Conservation (phyloP, 768 basidiomycete species). For the Lactarius pseudohatsudake region DNA sequence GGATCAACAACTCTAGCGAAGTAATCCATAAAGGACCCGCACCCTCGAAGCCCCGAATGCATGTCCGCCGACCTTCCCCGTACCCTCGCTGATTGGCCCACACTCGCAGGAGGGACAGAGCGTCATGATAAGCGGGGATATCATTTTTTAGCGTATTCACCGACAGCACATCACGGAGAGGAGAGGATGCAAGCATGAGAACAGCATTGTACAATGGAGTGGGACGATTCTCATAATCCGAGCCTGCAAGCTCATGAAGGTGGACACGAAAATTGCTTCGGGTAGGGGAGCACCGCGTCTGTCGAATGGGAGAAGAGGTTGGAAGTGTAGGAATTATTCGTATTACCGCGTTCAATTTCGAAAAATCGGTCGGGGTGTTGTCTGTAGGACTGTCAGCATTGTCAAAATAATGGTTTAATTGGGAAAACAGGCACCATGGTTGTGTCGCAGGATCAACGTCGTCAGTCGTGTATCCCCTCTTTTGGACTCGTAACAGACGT, state of each 20-base stretch:
- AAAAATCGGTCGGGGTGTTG: conserved; percentile 53
- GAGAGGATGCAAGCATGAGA: conserved; percentile 53
- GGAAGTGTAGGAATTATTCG: conserved; percentile 72
- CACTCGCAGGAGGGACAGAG: conserved; percentile 74
- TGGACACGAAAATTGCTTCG: conserved; percentile 63
- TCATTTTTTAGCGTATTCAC: conserved; percentile 47
- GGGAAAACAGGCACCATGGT: conserved; percentile 43
- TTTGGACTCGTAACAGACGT: conserved; percentile 59
- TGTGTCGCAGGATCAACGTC: conserved; percentile 58
- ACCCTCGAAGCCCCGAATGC: conserved; percentile 68
- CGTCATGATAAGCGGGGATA: conserved; percentile 65
- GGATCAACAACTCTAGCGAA: conserved; percentile 57
- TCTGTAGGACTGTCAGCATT: conserved; percentile 39
- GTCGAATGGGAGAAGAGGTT: conserved; percentile 57
- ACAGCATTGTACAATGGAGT: conserved; percentile 83
- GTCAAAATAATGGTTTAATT: background rate
- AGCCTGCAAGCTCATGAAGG: conserved; percentile 33
- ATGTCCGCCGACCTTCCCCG: conserved; percentile 53
- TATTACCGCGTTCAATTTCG: conserved; percentile 67
- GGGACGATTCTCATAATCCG: conserved; percentile 38
- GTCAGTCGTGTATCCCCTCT: conserved; percentile 64
- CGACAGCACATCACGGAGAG: conserved; percentile 49
- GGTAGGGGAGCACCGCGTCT: conserved; percentile 69
- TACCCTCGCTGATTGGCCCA: conserved; percentile 92
- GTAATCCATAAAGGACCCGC: conserved; percentile 69